Base-by-base conservation (phyloP, 2,329 filamentous ascomycete genomes). In the Teratosphaeriaceae sp. region DNA sequence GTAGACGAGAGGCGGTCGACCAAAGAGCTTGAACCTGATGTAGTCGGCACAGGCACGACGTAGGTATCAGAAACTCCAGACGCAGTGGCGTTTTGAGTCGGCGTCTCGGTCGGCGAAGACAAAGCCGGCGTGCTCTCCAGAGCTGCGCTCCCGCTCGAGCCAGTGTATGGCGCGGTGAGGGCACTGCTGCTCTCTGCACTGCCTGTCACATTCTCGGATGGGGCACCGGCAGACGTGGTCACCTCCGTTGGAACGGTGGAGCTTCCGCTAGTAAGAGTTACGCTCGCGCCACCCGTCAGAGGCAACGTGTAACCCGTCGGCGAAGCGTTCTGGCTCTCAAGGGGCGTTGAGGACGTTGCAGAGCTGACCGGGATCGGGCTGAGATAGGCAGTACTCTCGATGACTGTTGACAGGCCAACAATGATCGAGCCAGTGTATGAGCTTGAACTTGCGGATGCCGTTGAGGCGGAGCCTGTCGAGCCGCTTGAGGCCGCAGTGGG, bases 371-470 rank as follows among this genome's bases (percentile, higher is more conserved):
- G 36, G 16, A 40, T n/a, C 9, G 42, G 23, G 21, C 35, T 44
- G 21, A 35, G 7, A 21, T 34, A 43, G 4, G 36, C 40, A 11
- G 48, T 41, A 43, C 50, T 53, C 18, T 51, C 53, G 15, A 62
- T 51, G 38, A 60, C 50, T 3, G 58, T 61, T 3, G 58, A 59
- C 4, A 64, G 45, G 13, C 61, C 61, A 19, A 64, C 58, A 23
- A 59, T 58, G 46, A 63, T 58, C 7, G 56, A 51, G 26, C 47
- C 54, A 24, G 47, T 51, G 7, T 36, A 42, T 9, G 47, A 47
- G 16, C 37, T 43, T 8, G 42, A 43, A 16, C 31, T 43, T 16
- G 21, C 39, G 2, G 40, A 34, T 3, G 20, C 41, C 19, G 48
- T 42, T 5, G 47, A 24, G 2, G 38, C 40, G 26, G 39, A 36